These are phyloP conservation scores for Fusarium sp. DNA, from an alignment of 2,329 filamentous ascomycete genomes.

Conservation along the genomic window DNA sequence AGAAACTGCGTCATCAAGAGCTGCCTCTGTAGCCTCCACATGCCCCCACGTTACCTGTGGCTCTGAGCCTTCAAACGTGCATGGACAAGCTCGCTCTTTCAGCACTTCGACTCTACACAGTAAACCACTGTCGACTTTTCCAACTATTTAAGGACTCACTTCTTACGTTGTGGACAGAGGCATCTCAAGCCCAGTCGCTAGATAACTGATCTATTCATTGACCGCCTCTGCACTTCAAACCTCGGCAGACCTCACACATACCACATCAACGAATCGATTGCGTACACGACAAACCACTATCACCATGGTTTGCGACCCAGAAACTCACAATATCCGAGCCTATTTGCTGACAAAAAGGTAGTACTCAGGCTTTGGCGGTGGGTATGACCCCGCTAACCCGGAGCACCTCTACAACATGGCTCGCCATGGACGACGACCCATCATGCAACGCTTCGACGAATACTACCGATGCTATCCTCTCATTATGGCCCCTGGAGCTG, in stretches of 20 bases:
- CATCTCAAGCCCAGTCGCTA: not conserved
- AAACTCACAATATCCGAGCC: not conserved
- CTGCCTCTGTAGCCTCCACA: conserved; percentile 49
- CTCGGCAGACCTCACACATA: conserved; percentile 4
- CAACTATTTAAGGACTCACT: not conserved
- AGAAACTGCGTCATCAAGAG: conserved; percentile 54
- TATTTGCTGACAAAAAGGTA: conserved; percentile 10
- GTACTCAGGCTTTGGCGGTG: conserved; percentile 59
- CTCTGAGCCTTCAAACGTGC: conserved; percentile 29
- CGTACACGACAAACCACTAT: conserved; percentile 9
- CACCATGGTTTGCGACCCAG: conserved; percentile 42
- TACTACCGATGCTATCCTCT: conserved; percentile 98
- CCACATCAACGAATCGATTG: conserved; percentile 20
- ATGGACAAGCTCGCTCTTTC: conserved; percentile 28
- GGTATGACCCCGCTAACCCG: conserved; percentile 63
- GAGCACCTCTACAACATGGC: conserved; percentile 65
- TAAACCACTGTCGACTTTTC: not conserved
- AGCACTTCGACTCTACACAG: conserved; percentile 18
- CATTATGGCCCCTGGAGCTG: conserved; percentile 91
- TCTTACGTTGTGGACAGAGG: not conserved
- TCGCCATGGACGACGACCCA: conserved; percentile 60
- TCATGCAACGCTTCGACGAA: conserved; percentile 89
- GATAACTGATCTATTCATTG: conserved; percentile 13
- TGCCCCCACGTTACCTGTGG: conserved; percentile 40
- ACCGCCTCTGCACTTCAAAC: conserved; percentile 33